A percentile compares a stretch with the other conserved stretches of the same genome.
These are phyloP conservation scores for Tremella yokohamensis DNA, from an alignment of 768 basidiomycete genomes.

Conservation along the genomic window DNA sequence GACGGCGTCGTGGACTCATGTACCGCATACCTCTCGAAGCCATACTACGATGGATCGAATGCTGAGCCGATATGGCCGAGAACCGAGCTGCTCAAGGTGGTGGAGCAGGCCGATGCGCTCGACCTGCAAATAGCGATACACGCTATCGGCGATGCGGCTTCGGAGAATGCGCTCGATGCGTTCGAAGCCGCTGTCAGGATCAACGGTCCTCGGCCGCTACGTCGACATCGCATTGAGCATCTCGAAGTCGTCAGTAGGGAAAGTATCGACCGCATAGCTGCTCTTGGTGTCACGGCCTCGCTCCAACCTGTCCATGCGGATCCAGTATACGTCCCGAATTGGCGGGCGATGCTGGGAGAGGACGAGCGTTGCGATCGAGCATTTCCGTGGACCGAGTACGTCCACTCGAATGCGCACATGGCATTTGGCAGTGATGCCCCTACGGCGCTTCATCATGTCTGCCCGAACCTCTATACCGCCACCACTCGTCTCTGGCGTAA, in stretches of 20 bases:
- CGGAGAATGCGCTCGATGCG: conserved; percentile 21
- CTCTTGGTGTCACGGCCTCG: conserved; percentile 24
- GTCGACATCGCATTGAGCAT: conserved; percentile 25
- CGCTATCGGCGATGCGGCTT: conserved; percentile 30
- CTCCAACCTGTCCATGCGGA: conserved; percentile 31
- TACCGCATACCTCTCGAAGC: conserved; percentile 23
- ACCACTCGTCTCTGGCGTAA: conserved; percentile 21
- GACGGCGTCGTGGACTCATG: conserved; percentile 31
- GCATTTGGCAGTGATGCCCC: conserved; percentile 28
- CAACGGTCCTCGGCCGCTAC: conserved; percentile 9
- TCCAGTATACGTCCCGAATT: conserved; percentile 22
- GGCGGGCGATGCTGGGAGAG: conserved; percentile 16
- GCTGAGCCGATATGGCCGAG: conserved; percentile 25
- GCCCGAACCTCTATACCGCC: conserved; percentile 26
- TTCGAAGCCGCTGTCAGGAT: conserved; percentile 17
- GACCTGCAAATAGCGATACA: conserved; percentile 27
- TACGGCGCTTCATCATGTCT: conserved; percentile 19
- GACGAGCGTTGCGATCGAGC: conserved; percentile 25
- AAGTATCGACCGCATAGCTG: conserved; percentile 15
- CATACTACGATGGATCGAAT: conserved; percentile 18
- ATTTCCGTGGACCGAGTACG: conserved; percentile 26
- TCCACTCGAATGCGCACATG: conserved; percentile 10
- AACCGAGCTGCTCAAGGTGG: conserved; percentile 14
- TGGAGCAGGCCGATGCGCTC: conserved; percentile 16
- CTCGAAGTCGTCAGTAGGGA: conserved; percentile 23